Conservation (phyloP, 164 flowering plant species). For the Tinospora cordifolia region DNA sequence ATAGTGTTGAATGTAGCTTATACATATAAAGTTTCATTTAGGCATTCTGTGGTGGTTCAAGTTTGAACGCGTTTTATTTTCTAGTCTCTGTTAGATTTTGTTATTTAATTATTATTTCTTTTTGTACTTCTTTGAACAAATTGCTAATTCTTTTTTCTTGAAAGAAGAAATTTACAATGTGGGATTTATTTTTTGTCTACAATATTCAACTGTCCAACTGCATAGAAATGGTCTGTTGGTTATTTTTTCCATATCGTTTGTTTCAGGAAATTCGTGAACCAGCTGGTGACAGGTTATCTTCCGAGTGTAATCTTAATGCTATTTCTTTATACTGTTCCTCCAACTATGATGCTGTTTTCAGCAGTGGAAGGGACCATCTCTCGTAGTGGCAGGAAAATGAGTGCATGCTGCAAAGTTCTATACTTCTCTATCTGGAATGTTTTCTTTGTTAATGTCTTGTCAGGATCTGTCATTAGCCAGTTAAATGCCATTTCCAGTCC, state of each 20-base stretch:
- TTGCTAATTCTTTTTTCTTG: background rate
- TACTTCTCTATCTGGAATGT: conserved; percentile 89
- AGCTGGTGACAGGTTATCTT: conserved; percentile 80
- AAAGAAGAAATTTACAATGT: background rate
- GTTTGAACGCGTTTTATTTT: background rate
- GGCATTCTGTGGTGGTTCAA: background rate
- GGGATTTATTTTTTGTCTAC: no score
- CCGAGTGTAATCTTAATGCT: conserved; percentile 80
- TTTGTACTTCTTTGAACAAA: background rate
- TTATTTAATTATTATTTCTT: no score
- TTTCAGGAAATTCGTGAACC: conserved; percentile 51
- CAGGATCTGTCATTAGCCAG: conserved; percentile 59
- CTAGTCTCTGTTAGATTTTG: background rate
- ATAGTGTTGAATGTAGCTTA: background rate
- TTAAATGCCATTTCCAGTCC: conserved; percentile 46
- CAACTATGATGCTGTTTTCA: conserved; percentile 78
- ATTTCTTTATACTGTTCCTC: conserved; percentile 62
- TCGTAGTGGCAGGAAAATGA: conserved; percentile 78
- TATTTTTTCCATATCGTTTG: background rate
- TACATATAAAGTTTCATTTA: background rate
- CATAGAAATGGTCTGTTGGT: background rate
- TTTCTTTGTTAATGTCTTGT: conserved; percentile 77
- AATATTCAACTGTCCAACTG: background rate
- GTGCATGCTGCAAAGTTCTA: conserved; percentile 74
- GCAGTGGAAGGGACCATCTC: conserved; percentile 71